Base-by-base conservation (phyloP, 805 yeast species). In the Hanseniaspora lindneri region DNA sequence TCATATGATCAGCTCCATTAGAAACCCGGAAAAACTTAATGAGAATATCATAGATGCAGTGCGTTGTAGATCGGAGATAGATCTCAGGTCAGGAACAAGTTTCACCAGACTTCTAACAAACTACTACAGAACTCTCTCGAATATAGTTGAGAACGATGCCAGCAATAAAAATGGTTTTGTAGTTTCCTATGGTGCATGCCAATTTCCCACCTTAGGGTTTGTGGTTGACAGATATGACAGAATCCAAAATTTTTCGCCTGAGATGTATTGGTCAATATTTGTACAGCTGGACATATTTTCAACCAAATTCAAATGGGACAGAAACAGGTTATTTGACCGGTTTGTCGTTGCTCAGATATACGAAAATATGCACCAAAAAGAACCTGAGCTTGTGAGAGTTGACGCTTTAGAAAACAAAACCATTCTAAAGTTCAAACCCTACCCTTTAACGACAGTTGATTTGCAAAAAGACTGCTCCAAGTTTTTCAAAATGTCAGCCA, bases 121-220 rank as follows among this genome's bases (percentile, higher is more conserved):
- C 58, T 71, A 46, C 66, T 77, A 56, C 66, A 66, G 54, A 53
- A 51, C 52, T 19, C 60, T 54, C 46, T n/a, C 36, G 54, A 61
- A 25, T 30, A 54, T 24, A 14, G 9, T 9, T n/a, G 41, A 37
- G 54, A 11, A 57, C 13, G 52, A 56, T 13, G 53, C 58, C 10
- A 5, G 4, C 7, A 19, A 16, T 33, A 19, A 19, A 33, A 14
- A 14, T 4, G 6, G 14, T 5, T 33, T 33, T 19, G 54, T 62
- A 10, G 66, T 69, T 4, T 86, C 95, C 1, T 92, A 88, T 61
- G 99, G 99, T 2, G 66, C 83, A 2, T 92, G 99, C 60, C 99
- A 92, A 60, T 92, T 92, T 57, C 99, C 99, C 2, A 89, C 98
- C 0, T 68, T 92, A 44, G 97, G 98, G 3, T 92, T 92, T 64